Evolutionary conservation across 1,284 basidiomycete species (phyloP).

Genomic region (Cutaneotrichosporon daszewskae): DNA sequence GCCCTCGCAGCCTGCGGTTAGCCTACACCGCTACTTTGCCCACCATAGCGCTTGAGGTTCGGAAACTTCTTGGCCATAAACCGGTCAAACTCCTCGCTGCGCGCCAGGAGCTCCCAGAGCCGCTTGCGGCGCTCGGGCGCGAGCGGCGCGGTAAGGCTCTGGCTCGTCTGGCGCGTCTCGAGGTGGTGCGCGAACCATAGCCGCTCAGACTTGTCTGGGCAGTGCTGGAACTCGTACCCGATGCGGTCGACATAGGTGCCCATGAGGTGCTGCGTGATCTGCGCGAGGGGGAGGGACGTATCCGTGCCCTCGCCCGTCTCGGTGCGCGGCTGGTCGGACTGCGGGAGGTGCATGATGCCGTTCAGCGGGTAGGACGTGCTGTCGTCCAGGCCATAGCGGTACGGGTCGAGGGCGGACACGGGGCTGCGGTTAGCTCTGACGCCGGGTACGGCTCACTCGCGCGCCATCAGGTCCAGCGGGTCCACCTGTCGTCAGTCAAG

Average conservation of each 20-base stretch:
- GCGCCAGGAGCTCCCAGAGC: slow-evolving; percentile 63
- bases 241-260: slow-evolving; percentile 71
- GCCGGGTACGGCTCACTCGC: slow-evolving; percentile 54
- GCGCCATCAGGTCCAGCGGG: slow-evolving; percentile 74
- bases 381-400: slow-evolving; percentile 64
- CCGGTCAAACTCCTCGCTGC: slow-evolving; percentile 69
- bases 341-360: slow-evolving; percentile 55
- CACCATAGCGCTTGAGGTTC: slow-evolving; percentile 41
- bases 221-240: slow-evolving; percentile 68
- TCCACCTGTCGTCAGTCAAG: slow-evolving; percentile 69
- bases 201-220: slow-evolving; percentile 34
- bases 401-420: slow-evolving; percentile 70
- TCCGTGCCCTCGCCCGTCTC: slow-evolving; percentile 56
- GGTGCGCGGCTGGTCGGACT: slow-evolving; percentile 31
- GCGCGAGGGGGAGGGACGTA: slow-evolving; percentile 53
- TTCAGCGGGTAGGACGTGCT: slow-evolving; percentile 58
- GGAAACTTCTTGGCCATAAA: slow-evolving; percentile 44
- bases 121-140: slow-evolving; percentile 50
- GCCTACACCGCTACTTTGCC: not conserved
- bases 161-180: slow-evolving; percentile 56
- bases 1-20: slow-evolving; percentile 55
- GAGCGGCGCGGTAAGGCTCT: slow-evolving; percentile 45
- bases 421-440: slow-evolving; percentile 18
- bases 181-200: slow-evolving; percentile 76
- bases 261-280: slow-evolving; percentile 65